phyloP scores from a whole-genome alignment of 2,329 filamentous ascomycete genomes.

The Botryotinia narcissicola region DNA sequence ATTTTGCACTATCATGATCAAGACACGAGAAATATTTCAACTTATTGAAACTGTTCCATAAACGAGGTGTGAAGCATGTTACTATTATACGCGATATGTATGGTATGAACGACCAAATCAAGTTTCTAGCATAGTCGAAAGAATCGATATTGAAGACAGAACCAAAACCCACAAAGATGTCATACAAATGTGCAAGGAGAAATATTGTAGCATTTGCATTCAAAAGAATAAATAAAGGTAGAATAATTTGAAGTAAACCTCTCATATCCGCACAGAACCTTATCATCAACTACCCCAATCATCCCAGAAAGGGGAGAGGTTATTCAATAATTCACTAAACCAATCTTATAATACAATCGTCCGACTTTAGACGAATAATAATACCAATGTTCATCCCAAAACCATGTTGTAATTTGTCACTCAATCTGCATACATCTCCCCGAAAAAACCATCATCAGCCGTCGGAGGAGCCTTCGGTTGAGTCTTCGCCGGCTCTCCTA shows the following conservation, averaged over 20 bases:
- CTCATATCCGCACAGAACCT: not conserved
- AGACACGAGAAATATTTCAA: not conserved
- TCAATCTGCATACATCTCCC: slow-evolving; percentile 20
- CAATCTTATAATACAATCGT: not conserved
- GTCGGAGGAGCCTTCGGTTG: not conserved
- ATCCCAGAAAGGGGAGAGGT: not conserved
- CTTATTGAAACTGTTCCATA: too few relatives aligned
- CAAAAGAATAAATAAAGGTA: not conserved
- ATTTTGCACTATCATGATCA: not conserved
- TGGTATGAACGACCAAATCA: not conserved
- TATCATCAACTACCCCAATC: not conserved
- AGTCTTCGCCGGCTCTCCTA: not conserved
- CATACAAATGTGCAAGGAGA: not conserved
- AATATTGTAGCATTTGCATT: not conserved
- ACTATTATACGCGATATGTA: too few relatives aligned
- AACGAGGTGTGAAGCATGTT: not conserved
- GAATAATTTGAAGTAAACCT: not conserved
- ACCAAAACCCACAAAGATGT: too few relatives aligned
- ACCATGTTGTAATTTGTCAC: not conserved
- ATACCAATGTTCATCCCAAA: not conserved
- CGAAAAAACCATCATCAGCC: slow-evolving; percentile 15
- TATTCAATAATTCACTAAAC: slow-evolving; percentile 9
- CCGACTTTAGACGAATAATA: not conserved
- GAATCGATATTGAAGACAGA: not conserved
- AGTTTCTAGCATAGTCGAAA: not conserved